phyloP scores from a whole-genome alignment of 2,329 filamentous ascomycete species.

The Claviceps paspali region DNA sequence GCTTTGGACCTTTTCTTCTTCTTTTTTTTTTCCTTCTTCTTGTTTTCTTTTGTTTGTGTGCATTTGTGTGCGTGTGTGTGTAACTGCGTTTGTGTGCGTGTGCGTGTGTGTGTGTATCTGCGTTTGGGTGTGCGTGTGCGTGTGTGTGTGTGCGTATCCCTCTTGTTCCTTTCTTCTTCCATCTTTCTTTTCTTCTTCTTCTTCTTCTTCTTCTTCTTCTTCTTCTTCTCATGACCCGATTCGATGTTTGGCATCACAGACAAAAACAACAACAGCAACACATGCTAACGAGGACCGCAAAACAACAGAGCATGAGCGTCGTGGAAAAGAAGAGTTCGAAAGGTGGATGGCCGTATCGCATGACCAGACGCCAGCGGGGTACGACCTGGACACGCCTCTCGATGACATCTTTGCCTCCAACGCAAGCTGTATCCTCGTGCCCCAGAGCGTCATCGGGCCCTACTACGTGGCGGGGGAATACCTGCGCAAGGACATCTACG shows the following conservation, averaged over 20 bases:
- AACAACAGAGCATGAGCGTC: conserved; percentile 3
- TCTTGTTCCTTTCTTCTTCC: not conserved
- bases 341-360: conserved; percentile 4
- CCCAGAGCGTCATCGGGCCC: conserved; percentile 8
- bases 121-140: too few relatives aligned
- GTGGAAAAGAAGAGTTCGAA: conserved; percentile 2
- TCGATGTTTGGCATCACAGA: too few relatives aligned
- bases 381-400: conserved; percentile 5
- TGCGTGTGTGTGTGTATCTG: too few relatives aligned
- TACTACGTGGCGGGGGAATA: conserved; percentile 20
- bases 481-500: conserved; percentile 24
- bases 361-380: conserved; percentile 1
- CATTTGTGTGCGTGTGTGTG: too few relatives aligned
- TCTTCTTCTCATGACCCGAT: too few relatives aligned
- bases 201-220: too few relatives aligned
- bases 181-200: not conserved
- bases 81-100: too few relatives aligned
- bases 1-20: not conserved
- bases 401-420: conserved; percentile 7
- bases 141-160: too few relatives aligned
- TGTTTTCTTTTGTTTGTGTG: too few relatives aligned
- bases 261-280: too few relatives aligned
- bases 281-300: too few relatives aligned
- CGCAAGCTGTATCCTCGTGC: conserved; percentile 6
- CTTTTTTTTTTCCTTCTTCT: not conserved